Conservation (phyloP, 164 flowering plant species). For the Vitis vinifera region ASM3070453v1 NC_081815.1:2599501-2600000, state of each 20-base stretch:
- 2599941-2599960: not conserved
- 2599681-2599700: not conserved
- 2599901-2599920: too few species aligned
- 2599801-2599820: constrained; percentile 96
- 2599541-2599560: too few species aligned
- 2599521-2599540: too few species aligned
- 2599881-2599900: not conserved
- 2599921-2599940: too few species aligned
- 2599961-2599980: too few species aligned
- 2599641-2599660: not conserved
- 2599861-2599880: not conserved
- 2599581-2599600: not conserved
- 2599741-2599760: constrained; percentile 54
- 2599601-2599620: not conserved
- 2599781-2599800: constrained; percentile 77
- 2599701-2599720: not conserved
- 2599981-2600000: not conserved
- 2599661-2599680: not conserved
- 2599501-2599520: too few species aligned
- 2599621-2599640: not conserved
- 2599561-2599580: too few species aligned
- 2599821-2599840: constrained; percentile 85
- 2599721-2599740: not conserved
- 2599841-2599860: constrained; percentile 2
- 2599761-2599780: constrained; percentile 60